Evolutionary conservation across 768 basidiomycete genomes (phyloP).

Genomic region (Leccinum rimulosum): DNA sequence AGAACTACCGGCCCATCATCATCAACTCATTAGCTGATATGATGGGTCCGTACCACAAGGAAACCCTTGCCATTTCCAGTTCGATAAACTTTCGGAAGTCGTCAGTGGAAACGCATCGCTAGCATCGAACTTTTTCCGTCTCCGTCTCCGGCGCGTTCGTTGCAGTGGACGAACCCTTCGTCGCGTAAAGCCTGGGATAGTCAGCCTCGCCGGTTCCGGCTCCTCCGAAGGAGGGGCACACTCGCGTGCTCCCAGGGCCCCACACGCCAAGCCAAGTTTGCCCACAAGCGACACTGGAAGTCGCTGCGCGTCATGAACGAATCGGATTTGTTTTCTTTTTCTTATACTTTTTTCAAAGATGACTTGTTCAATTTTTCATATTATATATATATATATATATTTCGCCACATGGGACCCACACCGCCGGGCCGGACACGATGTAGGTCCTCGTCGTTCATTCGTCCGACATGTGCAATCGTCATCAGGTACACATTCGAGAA

Average conservation of each 20-base stretch:
- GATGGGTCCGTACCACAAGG: neutral
- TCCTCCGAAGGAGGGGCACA: neutral
- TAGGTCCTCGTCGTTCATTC: neutral
- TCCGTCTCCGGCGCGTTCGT: neutral
- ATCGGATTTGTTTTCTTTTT: neutral
- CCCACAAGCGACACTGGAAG: neutral
- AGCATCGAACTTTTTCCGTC: neutral
- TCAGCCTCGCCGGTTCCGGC: neutral
- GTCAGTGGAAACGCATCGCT: neutral
- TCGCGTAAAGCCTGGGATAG: neutral
- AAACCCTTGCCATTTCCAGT: constrained; percentile 1
- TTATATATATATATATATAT: too few species aligned
- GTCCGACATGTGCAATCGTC: constrained; percentile 3
- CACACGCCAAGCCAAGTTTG: neutral
- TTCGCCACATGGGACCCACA: constrained; percentile 1
- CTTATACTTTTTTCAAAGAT: neutral
- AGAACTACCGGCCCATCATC: constrained; percentile 5
- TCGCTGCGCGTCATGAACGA: neutral
- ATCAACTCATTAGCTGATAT: neutral
- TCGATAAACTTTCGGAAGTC: neutral
- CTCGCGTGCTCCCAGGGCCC: neutral
- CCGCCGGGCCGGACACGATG: neutral
- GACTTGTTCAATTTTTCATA: neutral
- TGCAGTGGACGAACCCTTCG: too few species aligned
- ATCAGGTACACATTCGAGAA: neutral